phyloP scores from a whole-genome alignment of 2,329 filamentous ascomycete genomes.

The Botryotinia narcissicola region DNA sequence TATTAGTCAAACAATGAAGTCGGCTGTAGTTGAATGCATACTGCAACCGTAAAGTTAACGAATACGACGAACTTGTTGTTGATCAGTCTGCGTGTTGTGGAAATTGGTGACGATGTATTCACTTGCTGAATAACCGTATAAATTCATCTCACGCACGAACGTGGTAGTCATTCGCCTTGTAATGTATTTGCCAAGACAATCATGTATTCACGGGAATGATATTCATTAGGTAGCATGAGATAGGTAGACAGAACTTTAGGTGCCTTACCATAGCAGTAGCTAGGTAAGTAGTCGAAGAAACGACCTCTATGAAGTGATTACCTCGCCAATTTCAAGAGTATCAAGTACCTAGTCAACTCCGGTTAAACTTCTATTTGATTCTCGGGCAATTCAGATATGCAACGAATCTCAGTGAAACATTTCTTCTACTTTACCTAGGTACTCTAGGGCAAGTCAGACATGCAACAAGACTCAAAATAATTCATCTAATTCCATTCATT shows the following conservation, averaged over 20 bases:
- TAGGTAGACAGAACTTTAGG: neutral
- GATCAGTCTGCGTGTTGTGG: neutral
- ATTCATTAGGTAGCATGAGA: neutral
- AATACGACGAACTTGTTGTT: too few species aligned
- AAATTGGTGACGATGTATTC: neutral
- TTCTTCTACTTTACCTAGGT: too few species aligned
- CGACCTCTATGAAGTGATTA: neutral
- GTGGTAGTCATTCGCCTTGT: neutral
- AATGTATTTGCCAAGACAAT: neutral
- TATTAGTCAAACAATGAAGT: neutral
- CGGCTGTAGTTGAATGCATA: fast-evolving
- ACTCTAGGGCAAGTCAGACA: neutral
- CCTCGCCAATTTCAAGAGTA: neutral
- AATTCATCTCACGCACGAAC: neutral
- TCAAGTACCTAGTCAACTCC: neutral
- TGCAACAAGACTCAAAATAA: neutral
- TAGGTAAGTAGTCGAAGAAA: fast-evolving
- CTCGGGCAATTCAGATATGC: neutral
- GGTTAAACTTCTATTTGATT: neutral
- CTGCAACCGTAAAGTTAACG: fast-evolving
- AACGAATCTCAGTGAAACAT: neutral
- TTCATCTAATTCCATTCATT: neutral
- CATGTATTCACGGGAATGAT: neutral
- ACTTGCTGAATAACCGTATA: neutral
- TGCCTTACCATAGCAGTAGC: neutral